Evolutionary conservation across 2,329 filamentous ascomycete genomes (phyloP).

Genomic region (Dendrostoma leiphaemia): DNA sequence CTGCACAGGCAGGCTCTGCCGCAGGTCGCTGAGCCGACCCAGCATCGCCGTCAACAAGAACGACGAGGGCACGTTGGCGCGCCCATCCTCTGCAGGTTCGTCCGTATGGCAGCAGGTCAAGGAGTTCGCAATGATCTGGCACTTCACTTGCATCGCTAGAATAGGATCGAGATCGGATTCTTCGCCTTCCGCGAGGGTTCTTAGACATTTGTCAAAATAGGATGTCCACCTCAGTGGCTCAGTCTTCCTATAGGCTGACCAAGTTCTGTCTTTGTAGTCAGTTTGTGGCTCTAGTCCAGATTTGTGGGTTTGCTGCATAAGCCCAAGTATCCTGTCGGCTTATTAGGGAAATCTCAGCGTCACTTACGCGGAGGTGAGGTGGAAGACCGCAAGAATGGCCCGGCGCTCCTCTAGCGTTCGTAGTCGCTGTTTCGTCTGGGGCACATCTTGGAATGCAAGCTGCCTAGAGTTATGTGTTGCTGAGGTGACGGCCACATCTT

Average conservation of each 20-base stretch:
- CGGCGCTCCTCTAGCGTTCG: constrained; percentile 17
- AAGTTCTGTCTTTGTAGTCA: constrained; percentile 2
- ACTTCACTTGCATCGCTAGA: constrained; percentile 22
- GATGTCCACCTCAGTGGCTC: constrained; percentile 20
- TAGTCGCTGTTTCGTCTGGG: background rate
- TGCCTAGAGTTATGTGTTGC: background rate
- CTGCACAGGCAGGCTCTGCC: constrained; percentile 17
- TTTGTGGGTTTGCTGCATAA: background rate
- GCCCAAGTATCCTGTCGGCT: no score
- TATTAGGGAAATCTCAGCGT: background rate
- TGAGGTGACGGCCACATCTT: constrained; percentile 11
- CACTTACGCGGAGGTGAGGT: constrained; percentile 26
- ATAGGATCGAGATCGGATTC: constrained; percentile 22
- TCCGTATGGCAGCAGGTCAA: constrained; percentile 16
- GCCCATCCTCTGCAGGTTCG: constrained; percentile 2
- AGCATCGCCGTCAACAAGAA: constrained; percentile 21
- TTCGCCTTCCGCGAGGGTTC: constrained; percentile 9
- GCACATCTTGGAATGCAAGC: background rate
- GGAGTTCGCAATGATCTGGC: constrained; percentile 26
- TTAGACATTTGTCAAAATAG: constrained; percentile 18
- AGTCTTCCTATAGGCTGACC: constrained; percentile 19
- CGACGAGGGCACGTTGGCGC: constrained; percentile 1
- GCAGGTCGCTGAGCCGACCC: constrained; percentile 21
- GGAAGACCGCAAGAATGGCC: constrained; percentile 16
- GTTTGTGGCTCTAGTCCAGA: background rate